Evolutionary conservation across 352 stramenopile genomes (phyloP).

Genomic region (Globisporangium paddicum): DNA sequence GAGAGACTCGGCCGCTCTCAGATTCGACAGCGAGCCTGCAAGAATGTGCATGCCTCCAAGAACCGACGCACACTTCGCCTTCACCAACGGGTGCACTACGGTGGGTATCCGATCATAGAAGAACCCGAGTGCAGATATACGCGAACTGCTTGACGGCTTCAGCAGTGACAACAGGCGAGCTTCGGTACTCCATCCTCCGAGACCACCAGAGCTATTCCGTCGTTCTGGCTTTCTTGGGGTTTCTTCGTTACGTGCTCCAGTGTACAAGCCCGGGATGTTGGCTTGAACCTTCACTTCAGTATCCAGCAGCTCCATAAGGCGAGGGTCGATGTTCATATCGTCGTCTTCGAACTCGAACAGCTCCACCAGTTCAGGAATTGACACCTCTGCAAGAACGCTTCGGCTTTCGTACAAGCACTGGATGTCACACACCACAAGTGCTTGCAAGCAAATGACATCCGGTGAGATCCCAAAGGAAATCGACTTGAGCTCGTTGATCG

Average conservation of each 20-base stretch:
- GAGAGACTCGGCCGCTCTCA: constrained; percentile 59
- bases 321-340: constrained; percentile 46
- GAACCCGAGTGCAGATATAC: constrained; percentile 38
- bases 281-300: constrained; percentile 18
- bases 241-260: constrained; percentile 3
- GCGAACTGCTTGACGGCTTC: constrained; percentile 32
- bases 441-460: constrained; percentile 56
- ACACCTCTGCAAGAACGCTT: constrained; percentile 61
- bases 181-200: constrained; percentile 41
- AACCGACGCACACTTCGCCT: constrained; percentile 66
- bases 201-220: constrained; percentile 17
- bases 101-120: constrained; percentile 57
- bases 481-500: constrained; percentile 8
- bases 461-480: constrained; percentile 40
- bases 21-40: constrained; percentile 36
- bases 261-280: constrained; percentile 12
- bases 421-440: constrained; percentile 72
- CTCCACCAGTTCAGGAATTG: constrained; percentile 62
- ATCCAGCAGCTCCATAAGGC: constrained; percentile 35
- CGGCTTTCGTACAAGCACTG: constrained; percentile 73
- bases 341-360: constrained; percentile 80
- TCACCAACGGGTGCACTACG: constrained; percentile 50
- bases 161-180: constrained; percentile 46
- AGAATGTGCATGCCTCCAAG: constrained; percentile 54
- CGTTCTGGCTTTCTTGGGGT: constrained; percentile 2